Base-by-base conservation (phyloP, 176 grass and related monocot genomes). In the Aegilops longissima region DNA sequence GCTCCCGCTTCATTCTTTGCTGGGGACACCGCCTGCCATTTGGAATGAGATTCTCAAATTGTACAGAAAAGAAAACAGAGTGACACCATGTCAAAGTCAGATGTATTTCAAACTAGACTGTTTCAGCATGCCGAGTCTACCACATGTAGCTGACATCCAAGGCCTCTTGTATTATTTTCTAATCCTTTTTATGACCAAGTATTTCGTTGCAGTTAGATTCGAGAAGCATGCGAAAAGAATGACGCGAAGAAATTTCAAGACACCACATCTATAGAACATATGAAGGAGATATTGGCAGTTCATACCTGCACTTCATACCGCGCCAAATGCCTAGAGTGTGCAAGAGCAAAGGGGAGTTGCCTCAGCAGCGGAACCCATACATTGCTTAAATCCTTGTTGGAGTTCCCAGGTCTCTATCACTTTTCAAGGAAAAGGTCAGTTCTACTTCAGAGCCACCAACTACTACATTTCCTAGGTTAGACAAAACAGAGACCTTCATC, bases 391-490 rank as follows among this genome's bases (percentile, higher is more conserved):
- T 82, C 80, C 44, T 90, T 75, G 29, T 86, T 86, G 64, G 65
- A 34, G 85, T 78, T 90, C 67, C 80, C 76, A 86, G 58, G 90
- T 90, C 88, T 49, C 88, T 88, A 63, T 90, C 90, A 82, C 63
- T 80, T 75, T 18, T 73, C 80, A 76, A 82, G 70, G 88, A 90
- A 91, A 88, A 86, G 70, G 90, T 90, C 82, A 86, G 82, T 90
- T 94, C 75, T 83, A 83, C 90, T 92, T 75, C 83, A 88, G 80
- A 75, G 20, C 76, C 71, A 47, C 86, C 90, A 90, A 82, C 87
- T 24, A 90, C 80, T 68, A 33, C 87, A 84, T 83, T 86, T 87
- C 76, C 42, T n/a, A 62, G 51, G 70, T 69, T 70, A 84, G 85
- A 88, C 70, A 69, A 76, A 69, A 80, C 3, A 66, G 45, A 79